Conservation (phyloP, 2,329 filamentous ascomycete genomes). For the Aspergillus hortae region DNA sequence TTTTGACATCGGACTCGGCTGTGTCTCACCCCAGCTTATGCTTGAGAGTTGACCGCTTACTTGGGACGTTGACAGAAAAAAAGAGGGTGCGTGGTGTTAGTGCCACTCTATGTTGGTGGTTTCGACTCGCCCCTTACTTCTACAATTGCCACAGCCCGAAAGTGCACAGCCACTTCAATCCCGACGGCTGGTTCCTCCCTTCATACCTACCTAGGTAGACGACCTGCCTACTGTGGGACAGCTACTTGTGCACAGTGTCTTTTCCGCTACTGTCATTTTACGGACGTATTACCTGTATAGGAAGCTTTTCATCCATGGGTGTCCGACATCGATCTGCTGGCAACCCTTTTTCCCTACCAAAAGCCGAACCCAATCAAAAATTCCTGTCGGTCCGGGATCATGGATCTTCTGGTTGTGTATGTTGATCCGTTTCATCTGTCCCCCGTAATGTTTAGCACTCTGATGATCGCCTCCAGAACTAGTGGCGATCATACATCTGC, state of each 20-base stretch:
- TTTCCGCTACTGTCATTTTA: too few species aligned
- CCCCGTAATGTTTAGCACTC: slow-evolving; percentile 11
- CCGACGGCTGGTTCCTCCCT: neutral
- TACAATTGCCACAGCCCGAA: neutral
- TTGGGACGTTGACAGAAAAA: too few species aligned
- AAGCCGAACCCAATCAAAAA: too few species aligned
- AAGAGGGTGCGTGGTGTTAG: neutral
- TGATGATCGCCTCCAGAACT: slow-evolving; percentile 18
- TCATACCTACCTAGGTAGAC: neutral
- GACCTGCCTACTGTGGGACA: too few species aligned
- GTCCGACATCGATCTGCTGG: too few species aligned
- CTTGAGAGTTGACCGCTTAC: too few species aligned
- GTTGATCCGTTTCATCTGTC: slow-evolving; percentile 16
- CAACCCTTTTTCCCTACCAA: too few species aligned
- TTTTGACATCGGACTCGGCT: neutral
- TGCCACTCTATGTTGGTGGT: too few species aligned
- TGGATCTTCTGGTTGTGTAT: neutral
- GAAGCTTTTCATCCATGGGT: too few species aligned
- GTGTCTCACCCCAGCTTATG: neutral
- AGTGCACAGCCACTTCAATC: neutral
- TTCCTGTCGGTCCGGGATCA: neutral
- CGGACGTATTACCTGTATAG: too few species aligned
- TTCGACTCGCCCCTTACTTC: too few species aligned
- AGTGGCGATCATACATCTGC: slow-evolving; percentile 17
- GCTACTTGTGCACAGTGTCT: neutral